phyloP scores from a whole-genome alignment of 164 flowering plant genomes.

The Aristolochia californica region DNA sequence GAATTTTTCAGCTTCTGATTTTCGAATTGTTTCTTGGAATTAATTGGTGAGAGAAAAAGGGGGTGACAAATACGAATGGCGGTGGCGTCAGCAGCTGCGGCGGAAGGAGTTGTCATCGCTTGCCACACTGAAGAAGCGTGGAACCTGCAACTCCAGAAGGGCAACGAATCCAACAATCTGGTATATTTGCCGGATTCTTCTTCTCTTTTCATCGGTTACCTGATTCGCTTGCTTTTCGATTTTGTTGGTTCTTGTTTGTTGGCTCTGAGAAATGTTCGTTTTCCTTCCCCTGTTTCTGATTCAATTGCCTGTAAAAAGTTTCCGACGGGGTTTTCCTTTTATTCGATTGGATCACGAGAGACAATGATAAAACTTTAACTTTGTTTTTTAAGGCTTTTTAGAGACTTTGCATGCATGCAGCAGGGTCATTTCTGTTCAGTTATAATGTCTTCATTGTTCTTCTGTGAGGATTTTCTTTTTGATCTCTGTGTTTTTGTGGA shows the following conservation, averaged over 20 bases:
- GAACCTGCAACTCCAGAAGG: constrained; percentile 43
- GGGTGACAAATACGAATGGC: constrained; percentile 6
- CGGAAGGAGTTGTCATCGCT: constrained; percentile 45
- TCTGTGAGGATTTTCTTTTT: too few species aligned
- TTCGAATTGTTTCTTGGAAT: too few species aligned
- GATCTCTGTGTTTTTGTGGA: too few species aligned
- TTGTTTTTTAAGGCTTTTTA: background rate
- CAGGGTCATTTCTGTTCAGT: background rate
- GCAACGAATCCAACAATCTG: constrained; percentile 41
- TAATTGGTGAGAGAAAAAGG: constrained; percentile 12
- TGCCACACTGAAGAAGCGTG: constrained; percentile 49
- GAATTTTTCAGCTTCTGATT: too few species aligned
- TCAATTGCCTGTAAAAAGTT: background rate
- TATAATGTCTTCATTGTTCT: too few species aligned
- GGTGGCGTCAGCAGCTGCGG: background rate
- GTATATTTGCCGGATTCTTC: constrained; percentile 17
- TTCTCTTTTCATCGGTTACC: background rate
- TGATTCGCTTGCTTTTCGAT: background rate
- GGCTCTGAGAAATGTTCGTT: background rate
- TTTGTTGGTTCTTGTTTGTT: background rate
- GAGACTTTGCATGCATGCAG: background rate
- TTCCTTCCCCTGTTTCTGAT: background rate
- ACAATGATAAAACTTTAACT: background rate
- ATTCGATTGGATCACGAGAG: background rate
- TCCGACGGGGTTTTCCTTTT: background rate